Percentiles rank a stretch among this genome's conserved stretches.
Evolutionary conservation across 768 basidiomycete genomes (phyloP).

Genomic region (Kwoniella heveanensis): DNA sequence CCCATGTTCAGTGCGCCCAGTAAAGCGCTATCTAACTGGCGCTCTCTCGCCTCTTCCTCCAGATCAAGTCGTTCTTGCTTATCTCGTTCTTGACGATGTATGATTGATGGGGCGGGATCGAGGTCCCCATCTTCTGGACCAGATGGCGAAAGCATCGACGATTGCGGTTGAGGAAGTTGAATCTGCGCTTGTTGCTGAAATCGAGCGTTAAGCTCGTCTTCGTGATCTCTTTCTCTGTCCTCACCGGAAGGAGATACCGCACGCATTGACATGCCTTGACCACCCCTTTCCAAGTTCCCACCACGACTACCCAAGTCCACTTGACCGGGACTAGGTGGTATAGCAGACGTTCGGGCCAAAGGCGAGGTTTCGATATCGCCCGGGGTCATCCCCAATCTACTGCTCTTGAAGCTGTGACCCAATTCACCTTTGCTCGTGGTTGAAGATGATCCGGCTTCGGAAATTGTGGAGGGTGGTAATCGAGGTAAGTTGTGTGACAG

Average conservation of each 20-base stretch:
- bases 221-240: background rate
- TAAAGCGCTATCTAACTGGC: constrained; percentile 21
- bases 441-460: constrained; percentile 21
- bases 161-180: constrained; percentile 1
- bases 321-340: constrained; percentile 6
- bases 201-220: constrained; percentile 5
- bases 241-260: background rate
- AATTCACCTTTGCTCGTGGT: constrained; percentile 6
- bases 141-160: constrained; percentile 39
- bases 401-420: constrained; percentile 6
- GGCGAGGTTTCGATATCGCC: constrained; percentile 12
- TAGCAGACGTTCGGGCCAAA: background rate
- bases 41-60: constrained; percentile 44
- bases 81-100: constrained; percentile 40
- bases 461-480: constrained; percentile 38
- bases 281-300: constrained; percentile 18
- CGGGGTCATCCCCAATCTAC: constrained; percentile 4
- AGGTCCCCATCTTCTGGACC: constrained; percentile 32
- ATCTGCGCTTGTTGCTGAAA: constrained; percentile 9
- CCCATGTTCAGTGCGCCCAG: constrained; percentile 11
- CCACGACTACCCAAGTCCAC: constrained; percentile 16
- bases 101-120: constrained; percentile 27
- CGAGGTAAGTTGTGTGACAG: constrained; percentile 52
- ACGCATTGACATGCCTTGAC: constrained; percentile 18
- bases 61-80: constrained; percentile 45